Evolutionary conservation across 768 basidiomycete species (phyloP).

Genomic region (Termitomyces eurrhizus): DNA sequence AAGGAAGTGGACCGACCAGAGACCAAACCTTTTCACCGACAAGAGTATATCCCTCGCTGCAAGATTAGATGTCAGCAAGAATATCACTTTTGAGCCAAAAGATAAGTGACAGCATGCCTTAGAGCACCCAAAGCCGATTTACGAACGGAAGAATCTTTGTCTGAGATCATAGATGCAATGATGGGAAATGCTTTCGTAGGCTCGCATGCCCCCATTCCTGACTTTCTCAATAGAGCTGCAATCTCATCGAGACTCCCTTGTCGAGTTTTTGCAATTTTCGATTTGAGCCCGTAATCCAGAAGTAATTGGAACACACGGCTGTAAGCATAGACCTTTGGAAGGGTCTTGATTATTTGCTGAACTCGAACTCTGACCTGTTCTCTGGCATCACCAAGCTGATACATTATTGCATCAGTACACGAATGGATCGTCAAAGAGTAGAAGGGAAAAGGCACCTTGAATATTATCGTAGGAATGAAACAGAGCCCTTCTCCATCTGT

Average conservation of each 20-base stretch:
- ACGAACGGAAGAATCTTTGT: constrained; percentile 85
- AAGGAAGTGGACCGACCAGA: constrained; percentile 65
- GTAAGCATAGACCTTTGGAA: constrained; percentile 90
- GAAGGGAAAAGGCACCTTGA: constrained; percentile 57
- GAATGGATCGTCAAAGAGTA: background rate
- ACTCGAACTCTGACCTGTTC: constrained; percentile 79
- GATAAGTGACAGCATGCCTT: constrained; percentile 43
- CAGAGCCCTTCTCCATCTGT: constrained; percentile 84
- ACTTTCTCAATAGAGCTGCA: constrained; percentile 69
- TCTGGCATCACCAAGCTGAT: constrained; percentile 87
- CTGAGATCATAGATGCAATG: constrained; percentile 77
- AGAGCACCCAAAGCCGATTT: constrained; percentile 82
- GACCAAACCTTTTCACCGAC: constrained; percentile 87
- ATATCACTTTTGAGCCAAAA: background rate
- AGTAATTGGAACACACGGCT: constrained; percentile 88
- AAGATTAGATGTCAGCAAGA: constrained; percentile 11
- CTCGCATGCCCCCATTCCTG: constrained; percentile 79
- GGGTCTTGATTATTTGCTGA: constrained; percentile 76
- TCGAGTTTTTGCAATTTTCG: constrained; percentile 89
- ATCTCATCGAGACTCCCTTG: constrained; percentile 86
- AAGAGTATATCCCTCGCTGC: constrained; percentile 75
- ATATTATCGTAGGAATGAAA: constrained; percentile 85
- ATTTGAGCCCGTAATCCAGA: constrained; percentile 83
- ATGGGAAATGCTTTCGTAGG: constrained; percentile 75
- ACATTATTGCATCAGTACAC: constrained; percentile 3